Base-by-base conservation (phyloP, 202 grass and related monocot genomes). In the Carex arenaria region DNA sequence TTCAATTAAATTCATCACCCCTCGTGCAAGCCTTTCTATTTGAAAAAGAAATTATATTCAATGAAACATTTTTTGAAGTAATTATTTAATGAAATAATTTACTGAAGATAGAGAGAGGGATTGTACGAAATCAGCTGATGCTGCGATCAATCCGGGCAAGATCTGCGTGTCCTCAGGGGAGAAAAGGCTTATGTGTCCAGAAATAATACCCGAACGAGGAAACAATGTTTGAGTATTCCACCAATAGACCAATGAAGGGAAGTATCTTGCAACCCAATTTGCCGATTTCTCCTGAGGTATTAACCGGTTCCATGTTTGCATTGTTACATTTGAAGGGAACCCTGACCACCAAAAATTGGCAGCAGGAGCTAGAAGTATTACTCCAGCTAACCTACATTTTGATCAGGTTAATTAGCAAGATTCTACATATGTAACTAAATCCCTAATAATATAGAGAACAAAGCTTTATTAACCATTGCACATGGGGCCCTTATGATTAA, bases 171-270 rank as follows among this genome's bases (percentile, higher is more conserved):
- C 89, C 72, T 87, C 85, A 1, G 85, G 28, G 10, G 87, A 94
- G 0, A 84, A 63, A 54, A 94, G 43, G 0, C 83, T 87, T 2
- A 87, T 73, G 75, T 89, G 83, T 56, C 84, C 72, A 59, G 87
- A 56, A 31, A 95, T 93, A 79, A 95, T 83, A 64, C 89, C 91
- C 62, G 89, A 93, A 31, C 47, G 66, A 10, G 89, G 91, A 86
- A 98, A 98, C 7, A 81, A 53, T 38, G 81, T 92, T 82, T 93
- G 95, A 65, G 70, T 86, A 82, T 98, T 98, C 91, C 95, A 98
- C 92, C 92, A 95, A 85, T 98, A 92, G 15, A 90, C 88, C 17
- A 98, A 86, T 86, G 89, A 98, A 34, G 95, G 95, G 51, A 89
- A 66, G 69, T 98, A 82, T n/a, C 91, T 87, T 2, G 91, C 64